A percentile compares a stretch with the other conserved stretches of the same genome.
Evolutionary conservation across 1,284 basidiomycete genomes (phyloP).

Genomic region (Pulveroboletus sp.): DNA sequence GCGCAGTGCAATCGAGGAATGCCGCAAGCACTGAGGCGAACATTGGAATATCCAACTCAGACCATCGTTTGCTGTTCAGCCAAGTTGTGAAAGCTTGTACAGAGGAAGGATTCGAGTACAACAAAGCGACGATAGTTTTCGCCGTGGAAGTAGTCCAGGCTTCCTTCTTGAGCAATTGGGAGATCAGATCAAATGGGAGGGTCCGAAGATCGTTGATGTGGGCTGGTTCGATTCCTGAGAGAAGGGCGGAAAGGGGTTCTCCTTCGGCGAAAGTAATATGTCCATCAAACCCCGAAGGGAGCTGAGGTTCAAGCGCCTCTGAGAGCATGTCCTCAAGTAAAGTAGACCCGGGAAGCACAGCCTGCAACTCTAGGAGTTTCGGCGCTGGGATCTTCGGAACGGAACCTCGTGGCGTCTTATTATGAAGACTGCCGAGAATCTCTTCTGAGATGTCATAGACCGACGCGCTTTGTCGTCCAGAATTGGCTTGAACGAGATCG

Average conservation of each 20-base stretch:
- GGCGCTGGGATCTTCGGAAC: constrained; percentile 31
- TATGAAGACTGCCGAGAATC: constrained; percentile 25
- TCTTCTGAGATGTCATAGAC: constrained; percentile 34
- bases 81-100: constrained; percentile 30
- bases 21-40: constrained; percentile 22
- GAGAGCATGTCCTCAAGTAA: constrained; percentile 53
- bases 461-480: constrained; percentile 31
- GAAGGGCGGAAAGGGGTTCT: constrained; percentile 22
- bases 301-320: constrained; percentile 38
- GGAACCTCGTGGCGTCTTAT: constrained; percentile 16
- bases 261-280: constrained; percentile 13
- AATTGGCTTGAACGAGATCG: constrained; percentile 26
- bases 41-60: neutral
- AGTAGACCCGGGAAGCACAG: constrained; percentile 38
- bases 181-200: constrained; percentile 29
- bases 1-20: constrained; percentile 28
- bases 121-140: constrained; percentile 41
- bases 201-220: constrained; percentile 23
- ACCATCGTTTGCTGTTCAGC: constrained; percentile 34
- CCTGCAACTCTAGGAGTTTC: constrained; percentile 39
- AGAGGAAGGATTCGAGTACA: constrained; percentile 41
- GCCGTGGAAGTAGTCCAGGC: constrained; percentile 45
- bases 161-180: constrained; percentile 40
- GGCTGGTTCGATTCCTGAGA: constrained; percentile 30
- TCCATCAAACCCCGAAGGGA: constrained; percentile 49